Conservation (phyloP, 2,329 filamentous ascomycete genomes). For the Aspergillus transmontanensis region DNA sequence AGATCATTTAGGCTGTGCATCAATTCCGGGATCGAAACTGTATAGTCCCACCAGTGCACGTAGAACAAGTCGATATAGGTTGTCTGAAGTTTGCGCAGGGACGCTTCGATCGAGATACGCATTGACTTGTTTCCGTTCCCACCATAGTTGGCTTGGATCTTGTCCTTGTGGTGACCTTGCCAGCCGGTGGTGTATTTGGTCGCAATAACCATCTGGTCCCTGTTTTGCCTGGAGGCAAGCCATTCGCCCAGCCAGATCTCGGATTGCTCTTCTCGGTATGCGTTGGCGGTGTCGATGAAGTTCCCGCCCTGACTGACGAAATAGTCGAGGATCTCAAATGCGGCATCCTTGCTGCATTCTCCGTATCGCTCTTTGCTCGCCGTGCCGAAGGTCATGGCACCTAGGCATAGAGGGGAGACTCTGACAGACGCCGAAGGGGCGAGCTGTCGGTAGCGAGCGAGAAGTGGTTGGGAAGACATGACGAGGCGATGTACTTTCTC, state of each 20-base stretch:
- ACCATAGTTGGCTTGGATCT: conserved; percentile 44
- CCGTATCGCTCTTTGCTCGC: conserved; percentile 58
- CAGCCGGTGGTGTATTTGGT: conserved; percentile 61
- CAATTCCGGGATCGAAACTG: conserved; percentile 65
- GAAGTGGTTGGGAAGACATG: conserved; percentile 10
- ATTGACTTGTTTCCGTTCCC: conserved; percentile 40
- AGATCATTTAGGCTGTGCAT: conserved; percentile 69
- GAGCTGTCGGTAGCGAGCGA: conserved; percentile 66
- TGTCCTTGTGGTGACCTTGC: conserved; percentile 16
- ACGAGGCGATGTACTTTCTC: not conserved
- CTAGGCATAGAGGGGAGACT: conserved; percentile 60
- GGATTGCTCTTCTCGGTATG: conserved; percentile 65
- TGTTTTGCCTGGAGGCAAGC: conserved; percentile 62
- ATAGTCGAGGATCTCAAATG: conserved; percentile 65
- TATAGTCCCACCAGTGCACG: conserved; percentile 62
- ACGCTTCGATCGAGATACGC: conserved; percentile 28
- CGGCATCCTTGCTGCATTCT: conserved; percentile 61
- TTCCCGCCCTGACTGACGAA: conserved; percentile 68
- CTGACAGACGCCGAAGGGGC: conserved; percentile 65
- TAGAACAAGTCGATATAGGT: conserved; percentile 42
- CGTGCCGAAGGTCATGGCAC: conserved; percentile 38
- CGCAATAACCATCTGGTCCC: conserved; percentile 70
- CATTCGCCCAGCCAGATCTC: conserved; percentile 70
- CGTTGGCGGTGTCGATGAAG: conserved; percentile 71
- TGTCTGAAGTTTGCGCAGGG: conserved; percentile 37